Evolutionary conservation across 1,139 yeast genomes (phyloP).

Genomic region (Lodderomyces jiufengensis): DNA sequence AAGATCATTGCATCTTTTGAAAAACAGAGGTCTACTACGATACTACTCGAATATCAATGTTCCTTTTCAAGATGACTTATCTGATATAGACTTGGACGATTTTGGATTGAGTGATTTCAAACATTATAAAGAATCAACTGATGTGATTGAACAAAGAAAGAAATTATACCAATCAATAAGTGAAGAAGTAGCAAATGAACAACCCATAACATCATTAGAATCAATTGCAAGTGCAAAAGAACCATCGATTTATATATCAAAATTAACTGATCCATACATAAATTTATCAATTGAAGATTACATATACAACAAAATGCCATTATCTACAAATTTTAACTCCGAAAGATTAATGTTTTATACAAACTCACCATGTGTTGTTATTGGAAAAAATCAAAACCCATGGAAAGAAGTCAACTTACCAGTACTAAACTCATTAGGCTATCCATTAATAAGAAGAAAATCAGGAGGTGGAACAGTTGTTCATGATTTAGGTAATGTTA

Average conservation of each 20-base stretch:
- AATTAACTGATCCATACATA: slow-evolving; percentile 59
- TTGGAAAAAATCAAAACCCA: slow-evolving; percentile 96
- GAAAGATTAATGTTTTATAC: slow-evolving; percentile 63
- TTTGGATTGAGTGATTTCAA: slow-evolving; percentile 40
- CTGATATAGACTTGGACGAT: slow-evolving; percentile 31
- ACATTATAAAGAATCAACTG: slow-evolving; percentile 35
- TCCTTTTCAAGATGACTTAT: slow-evolving; percentile 42
- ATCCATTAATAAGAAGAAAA: slow-evolving; percentile 74
- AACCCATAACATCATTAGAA: neutral
- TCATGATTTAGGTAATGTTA: slow-evolving; percentile 89
- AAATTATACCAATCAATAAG: neutral
- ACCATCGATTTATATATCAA: slow-evolving; percentile 42
- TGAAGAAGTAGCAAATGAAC: neutral
- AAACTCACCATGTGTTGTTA: slow-evolving; percentile 81
- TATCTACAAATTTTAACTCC: slow-evolving; percentile 12
- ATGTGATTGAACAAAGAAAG: slow-evolving; percentile 17
- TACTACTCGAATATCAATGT: slow-evolving; percentile 18
- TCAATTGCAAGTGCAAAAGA: slow-evolving; percentile 12
- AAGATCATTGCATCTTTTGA: neutral
- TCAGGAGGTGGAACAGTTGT: slow-evolving; percentile 98
- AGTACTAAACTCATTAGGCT: slow-evolving; percentile 45
- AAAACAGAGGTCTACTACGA: slow-evolving; percentile 1
- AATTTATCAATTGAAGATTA: slow-evolving; percentile 84
- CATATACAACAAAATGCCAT: slow-evolving; percentile 64
- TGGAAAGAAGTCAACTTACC: slow-evolving; percentile 81